These are phyloP conservation scores for Debaryomyces sp. DNA, from an alignment of 1,139 yeast species.

Conservation along the genomic window DNA sequence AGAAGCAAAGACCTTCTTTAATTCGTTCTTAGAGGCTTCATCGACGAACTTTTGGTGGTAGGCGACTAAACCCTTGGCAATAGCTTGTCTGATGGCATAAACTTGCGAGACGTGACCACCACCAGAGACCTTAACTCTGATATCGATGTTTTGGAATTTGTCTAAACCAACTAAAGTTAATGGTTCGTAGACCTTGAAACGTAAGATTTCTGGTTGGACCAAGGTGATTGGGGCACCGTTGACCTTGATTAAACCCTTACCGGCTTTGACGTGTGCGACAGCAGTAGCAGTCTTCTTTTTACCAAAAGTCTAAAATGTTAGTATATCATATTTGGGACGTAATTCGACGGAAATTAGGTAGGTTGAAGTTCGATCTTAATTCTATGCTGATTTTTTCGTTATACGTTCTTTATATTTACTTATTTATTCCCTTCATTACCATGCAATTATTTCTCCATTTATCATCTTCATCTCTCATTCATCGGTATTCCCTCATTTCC, in stretches of 20 bases:
- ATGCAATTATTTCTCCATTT: too few species aligned
- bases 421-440: neutral
- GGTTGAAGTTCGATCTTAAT: neutral
- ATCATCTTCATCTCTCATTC: neutral
- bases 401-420: neutral
- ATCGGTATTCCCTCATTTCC: neutral
- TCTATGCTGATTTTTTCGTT: too few species aligned
- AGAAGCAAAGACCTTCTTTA: conserved; percentile 95
- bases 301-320: conserved; percentile 86
- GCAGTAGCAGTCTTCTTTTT: conserved; percentile 99
- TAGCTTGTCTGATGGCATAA: conserved; percentile 99
- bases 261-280: conserved; percentile 99
- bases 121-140: conserved; percentile 98
- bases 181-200: conserved; percentile 99
- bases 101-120: conserved; percentile 99
- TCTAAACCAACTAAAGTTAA: conserved; percentile 97
- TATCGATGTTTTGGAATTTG: conserved; percentile 97
- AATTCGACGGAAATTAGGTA: neutral
- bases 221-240: conserved; percentile 99
- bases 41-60: conserved; percentile 99
- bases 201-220: conserved; percentile 98
- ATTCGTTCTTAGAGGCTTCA: conserved; percentile 99
- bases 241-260: conserved; percentile 98
- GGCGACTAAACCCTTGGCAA: conserved; percentile 99
- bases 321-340: conserved; percentile 21